Conservation (phyloP, 257 asterid genomes). For the Paraleonurus japonicus region DNA sequence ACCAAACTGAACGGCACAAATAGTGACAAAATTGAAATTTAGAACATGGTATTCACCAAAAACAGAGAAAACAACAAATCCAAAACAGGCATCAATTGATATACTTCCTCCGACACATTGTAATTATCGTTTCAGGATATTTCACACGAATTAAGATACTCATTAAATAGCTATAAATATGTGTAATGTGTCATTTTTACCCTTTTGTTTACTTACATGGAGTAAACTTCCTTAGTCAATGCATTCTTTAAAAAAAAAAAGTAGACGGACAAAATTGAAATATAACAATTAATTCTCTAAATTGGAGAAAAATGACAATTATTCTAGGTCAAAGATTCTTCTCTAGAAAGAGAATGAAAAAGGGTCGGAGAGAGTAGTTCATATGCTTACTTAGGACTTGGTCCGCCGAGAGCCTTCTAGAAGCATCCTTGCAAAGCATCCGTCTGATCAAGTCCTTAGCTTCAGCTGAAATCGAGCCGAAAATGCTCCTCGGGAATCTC, state of each 20-base stretch:
- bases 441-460: conserved; percentile 58
- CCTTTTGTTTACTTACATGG: too few species aligned
- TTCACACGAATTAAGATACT: too few species aligned
- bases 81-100: neutral
- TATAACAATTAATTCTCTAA: too few species aligned
- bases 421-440: conserved; percentile 54
- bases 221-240: too few species aligned
- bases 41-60: neutral
- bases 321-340: too few species aligned
- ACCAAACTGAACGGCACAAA: neutral
- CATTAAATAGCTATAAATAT: too few species aligned
- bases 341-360: too few species aligned
- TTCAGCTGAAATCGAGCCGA: conserved; percentile 40
- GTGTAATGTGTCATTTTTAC: too few species aligned
- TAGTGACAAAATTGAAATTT: neutral
- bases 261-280: too few species aligned
- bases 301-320: too few species aligned
- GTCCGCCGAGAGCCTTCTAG: conserved; percentile 47
- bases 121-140: too few species aligned
- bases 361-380: neutral
- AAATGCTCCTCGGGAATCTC: conserved; percentile 51
- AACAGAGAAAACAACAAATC: neutral
- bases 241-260: too few species aligned
- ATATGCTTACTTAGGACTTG: conserved; percentile 55
- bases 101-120: neutral